These are phyloP conservation scores for Parathielavia appendiculata DNA, from an alignment of 495 filamentous ascomycete species.

Conservation along the genomic window DNA sequence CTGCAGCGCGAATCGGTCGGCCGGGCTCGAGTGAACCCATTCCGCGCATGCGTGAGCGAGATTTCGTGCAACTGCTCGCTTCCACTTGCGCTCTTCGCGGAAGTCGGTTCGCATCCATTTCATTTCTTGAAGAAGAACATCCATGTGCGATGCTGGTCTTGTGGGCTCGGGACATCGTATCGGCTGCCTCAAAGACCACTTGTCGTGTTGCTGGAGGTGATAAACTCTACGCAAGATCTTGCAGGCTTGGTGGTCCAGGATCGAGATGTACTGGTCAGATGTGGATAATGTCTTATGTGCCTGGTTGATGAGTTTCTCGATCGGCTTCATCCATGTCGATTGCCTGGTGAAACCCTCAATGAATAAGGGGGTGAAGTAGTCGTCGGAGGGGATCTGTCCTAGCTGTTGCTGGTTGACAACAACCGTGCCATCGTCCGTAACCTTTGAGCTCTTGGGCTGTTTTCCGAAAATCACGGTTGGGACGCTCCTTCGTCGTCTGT, in stretches of 20 bases:
- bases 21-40: conserved; percentile 59
- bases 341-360: conserved; percentile 59
- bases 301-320: conserved; percentile 64
- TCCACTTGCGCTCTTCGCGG: conserved; percentile 89
- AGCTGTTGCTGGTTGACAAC: conserved; percentile 32
- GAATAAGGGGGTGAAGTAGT: conserved; percentile 83
- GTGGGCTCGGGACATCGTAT: conserved; percentile 72
- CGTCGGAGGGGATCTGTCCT: conserved; percentile 46
- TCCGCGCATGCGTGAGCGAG: conserved; percentile 76
- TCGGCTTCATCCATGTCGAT: conserved; percentile 52
- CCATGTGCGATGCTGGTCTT: conserved; percentile 69
- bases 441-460: conserved; percentile 34
- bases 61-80: conserved; percentile 69
- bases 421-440: conserved; percentile 28
- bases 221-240: conserved; percentile 80
- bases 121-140: conserved; percentile 82
- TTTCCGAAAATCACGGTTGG: conserved; percentile 81
- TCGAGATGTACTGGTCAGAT: conserved; percentile 64
- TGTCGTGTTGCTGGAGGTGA: conserved; percentile 77
- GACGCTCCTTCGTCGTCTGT: conserved; percentile 59
- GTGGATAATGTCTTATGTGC: conserved; percentile 82
- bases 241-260: conserved; percentile 78
- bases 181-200: conserved; percentile 86
- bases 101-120: conserved; percentile 98
- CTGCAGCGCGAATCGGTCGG: conserved; percentile 60